Percentiles rank a stretch among this genome's conserved stretches.
phyloP scores from a whole-genome alignment of 805 yeast species.

The Candida yuanshanica region DNA sequence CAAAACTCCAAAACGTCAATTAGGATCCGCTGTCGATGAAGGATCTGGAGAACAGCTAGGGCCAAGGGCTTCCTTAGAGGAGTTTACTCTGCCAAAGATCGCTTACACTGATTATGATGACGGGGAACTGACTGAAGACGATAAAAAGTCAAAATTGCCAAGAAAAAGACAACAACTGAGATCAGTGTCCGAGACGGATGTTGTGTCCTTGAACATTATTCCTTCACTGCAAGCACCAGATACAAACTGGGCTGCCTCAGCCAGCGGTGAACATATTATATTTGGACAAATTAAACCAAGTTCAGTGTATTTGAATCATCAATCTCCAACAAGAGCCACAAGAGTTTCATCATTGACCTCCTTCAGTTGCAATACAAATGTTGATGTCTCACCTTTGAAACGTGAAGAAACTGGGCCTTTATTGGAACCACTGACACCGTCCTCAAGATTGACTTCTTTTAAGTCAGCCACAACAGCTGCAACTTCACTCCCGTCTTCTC shows the following conservation, averaged over 20 bases:
- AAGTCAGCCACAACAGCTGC: slow-evolving; percentile 1
- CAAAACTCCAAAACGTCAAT: slow-evolving; percentile 21
- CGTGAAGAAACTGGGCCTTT: slow-evolving; percentile 59
- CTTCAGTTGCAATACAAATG: slow-evolving; percentile 58
- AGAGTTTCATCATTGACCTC: slow-evolving; percentile 44
- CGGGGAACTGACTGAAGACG: slow-evolving; percentile 6
- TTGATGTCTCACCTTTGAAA: slow-evolving; percentile 57
- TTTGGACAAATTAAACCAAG: slow-evolving; percentile 23
- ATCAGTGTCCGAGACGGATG: slow-evolving; percentile 14
- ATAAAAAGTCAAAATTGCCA: slow-evolving; percentile 10
- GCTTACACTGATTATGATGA: slow-evolving; percentile 10
- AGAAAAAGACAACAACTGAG: slow-evolving; percentile 18
- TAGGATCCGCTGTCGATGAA: slow-evolving; percentile 13
- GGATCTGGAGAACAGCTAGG: too few species aligned
- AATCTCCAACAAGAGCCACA: slow-evolving; percentile 13
- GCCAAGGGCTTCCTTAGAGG: too few species aligned
- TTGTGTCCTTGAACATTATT: slow-evolving; percentile 19
- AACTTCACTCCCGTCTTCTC: neutral
- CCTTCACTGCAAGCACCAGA: slow-evolving; percentile 35
- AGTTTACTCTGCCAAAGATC: slow-evolving; percentile 9
- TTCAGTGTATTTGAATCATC: neutral
- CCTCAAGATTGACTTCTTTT: slow-evolving; percentile 22
- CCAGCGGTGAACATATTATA: slow-evolving; percentile 32
- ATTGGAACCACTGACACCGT: slow-evolving; percentile 60
- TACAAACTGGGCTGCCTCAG: slow-evolving; percentile 37